Base-by-base conservation (phyloP, 352 stramenopile species). In the Globisporangium middletonii region DNA sequence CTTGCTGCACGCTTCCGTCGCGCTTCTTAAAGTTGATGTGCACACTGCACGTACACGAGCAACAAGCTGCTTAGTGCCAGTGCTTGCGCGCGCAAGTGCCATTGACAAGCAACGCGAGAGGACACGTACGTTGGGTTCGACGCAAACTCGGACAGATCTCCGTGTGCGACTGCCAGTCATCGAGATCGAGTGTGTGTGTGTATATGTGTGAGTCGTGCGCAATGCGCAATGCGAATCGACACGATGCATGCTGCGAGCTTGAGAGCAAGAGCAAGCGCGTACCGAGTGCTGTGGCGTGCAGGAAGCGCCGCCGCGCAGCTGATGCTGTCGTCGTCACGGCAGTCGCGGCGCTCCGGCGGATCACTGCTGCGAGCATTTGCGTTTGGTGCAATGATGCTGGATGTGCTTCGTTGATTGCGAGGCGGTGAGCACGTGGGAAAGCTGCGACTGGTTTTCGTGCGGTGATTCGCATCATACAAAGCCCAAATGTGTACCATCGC, bases 1-100 rank as follows among this genome's bases (percentile, higher is more conserved):
- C 84, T 27, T 78, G 58, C 57, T 73, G 60, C 27, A 88, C 62
- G 11, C 78, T 81, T 9, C 79, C 79, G 57, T 94, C 81, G 3
- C 71, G 69, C 52, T 79, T 72, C 45, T 65, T 73, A 50, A 94
- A 94, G 28, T 89, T 89, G 56, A 94, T 75, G 55, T 86, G 75
- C 23, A 94, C 84, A 56, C 79, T 92, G 44, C 27, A 15, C 33
- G 53, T 13, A 38, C n/a, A 42, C 33, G 30, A 63, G 18, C 35
- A 16, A 46, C 50, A 11, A 59, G 53, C 15, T 8, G 19, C 0
- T 26, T 26, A 15, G n/a, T 30, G 44, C 8, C 6, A 16, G 27
- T 8, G 15, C 50, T 33, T 11, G 23, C 19, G 23, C 15, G 3
- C 27, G 9, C 23, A 19, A 23, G 23, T 9, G 23, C 46, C 13